phyloP scores from a whole-genome alignment of 306 rosid species.

The Vachellia pachyceras region DNA sequence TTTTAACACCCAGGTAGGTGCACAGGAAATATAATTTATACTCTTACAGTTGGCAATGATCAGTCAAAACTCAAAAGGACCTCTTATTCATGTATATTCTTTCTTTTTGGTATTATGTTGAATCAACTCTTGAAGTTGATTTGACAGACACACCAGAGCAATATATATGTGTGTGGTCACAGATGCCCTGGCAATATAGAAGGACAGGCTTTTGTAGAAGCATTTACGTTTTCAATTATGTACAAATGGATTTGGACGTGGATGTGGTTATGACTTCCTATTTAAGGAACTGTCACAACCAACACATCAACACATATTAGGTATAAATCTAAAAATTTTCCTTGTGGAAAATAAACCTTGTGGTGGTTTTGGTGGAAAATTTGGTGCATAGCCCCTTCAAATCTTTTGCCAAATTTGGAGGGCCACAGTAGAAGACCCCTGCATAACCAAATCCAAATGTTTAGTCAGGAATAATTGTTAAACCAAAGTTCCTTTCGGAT shows the following conservation, averaged over 20 bases:
- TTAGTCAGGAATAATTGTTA: constrained; percentile 27
- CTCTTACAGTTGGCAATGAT: not conserved
- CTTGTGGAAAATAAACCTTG: constrained; percentile 83
- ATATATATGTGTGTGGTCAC: constrained; percentile 5
- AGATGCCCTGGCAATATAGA: constrained; percentile 13
- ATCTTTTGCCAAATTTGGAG: constrained; percentile 68
- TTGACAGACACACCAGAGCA: constrained; percentile 25
- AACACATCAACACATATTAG: not conserved
- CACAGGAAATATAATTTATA: constrained; percentile 12
- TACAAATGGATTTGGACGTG: not conserved
- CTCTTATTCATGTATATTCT: constrained; percentile 36
- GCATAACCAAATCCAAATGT: constrained; percentile 36
- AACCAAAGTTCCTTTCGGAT: not conserved
- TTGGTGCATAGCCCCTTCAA: constrained; percentile 71
- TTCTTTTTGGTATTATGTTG: constrained; percentile 29
- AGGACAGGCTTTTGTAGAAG: constrained; percentile 10
- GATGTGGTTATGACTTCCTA: constrained; percentile 31
- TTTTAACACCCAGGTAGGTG: not conserved
- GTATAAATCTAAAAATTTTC: constrained; percentile 58
- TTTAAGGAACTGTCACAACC: constrained; percentile 41
- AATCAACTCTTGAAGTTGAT: constrained; percentile 16
- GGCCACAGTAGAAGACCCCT: constrained; percentile 93
- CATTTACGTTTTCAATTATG: not conserved
- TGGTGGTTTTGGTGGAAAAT: constrained; percentile 78
- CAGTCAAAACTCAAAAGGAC: constrained; percentile 22